These are phyloP conservation scores for Pyropia yezoensis DNA, from an alignment of 23 red algal species.

Conservation along the genomic window DNA sequence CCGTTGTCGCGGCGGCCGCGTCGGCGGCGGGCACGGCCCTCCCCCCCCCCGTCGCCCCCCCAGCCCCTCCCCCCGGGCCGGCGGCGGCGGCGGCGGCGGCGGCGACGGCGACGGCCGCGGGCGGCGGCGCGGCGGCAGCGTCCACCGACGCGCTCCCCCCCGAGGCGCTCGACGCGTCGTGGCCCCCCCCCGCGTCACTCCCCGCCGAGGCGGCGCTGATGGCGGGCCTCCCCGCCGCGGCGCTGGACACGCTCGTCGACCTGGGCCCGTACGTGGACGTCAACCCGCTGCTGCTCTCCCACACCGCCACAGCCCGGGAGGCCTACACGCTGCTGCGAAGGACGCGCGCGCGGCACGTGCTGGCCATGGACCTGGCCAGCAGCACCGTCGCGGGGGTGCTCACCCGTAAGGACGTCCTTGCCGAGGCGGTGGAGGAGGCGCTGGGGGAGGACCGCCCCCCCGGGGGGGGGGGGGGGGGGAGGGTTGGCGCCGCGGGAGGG, in stretches of 20 bases:
- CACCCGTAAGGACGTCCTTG: slow-evolving; percentile 78
- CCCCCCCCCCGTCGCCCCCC: background rate
- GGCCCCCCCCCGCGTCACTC: slow-evolving; percentile 28
- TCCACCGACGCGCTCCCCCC: slow-evolving; percentile 9
- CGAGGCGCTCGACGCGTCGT: slow-evolving; percentile 45
- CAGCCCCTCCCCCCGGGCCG: slow-evolving; percentile 3
- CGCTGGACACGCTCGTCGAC: slow-evolving; percentile 28
- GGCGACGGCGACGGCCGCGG: background rate
- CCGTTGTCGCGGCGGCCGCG: background rate
- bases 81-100: slow-evolving; percentile 16
- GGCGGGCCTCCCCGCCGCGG: slow-evolving; percentile 3
- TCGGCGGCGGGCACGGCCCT: background rate
- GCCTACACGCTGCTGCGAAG: slow-evolving; percentile 37
- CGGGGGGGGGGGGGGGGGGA: too few species aligned
- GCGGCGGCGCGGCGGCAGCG: too few species aligned
- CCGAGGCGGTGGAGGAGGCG: slow-evolving; percentile 35
- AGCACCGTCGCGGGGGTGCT: slow-evolving; percentile 60
- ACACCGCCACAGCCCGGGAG: slow-evolving; percentile 37
- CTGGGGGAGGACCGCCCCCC: too few species aligned
- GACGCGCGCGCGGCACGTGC: slow-evolving; percentile 65
- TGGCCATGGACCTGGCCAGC: slow-evolving; percentile 39
- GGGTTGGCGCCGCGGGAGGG: too few species aligned
- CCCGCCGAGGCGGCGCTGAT: slow-evolving; percentile 27
- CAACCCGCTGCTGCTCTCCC: slow-evolving; percentile 65
- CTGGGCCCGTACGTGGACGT: slow-evolving; percentile 60